Evolutionary conservation across 345 rosid genomes (phyloP).

Genomic region (Capsella bursapastoris): DNA sequence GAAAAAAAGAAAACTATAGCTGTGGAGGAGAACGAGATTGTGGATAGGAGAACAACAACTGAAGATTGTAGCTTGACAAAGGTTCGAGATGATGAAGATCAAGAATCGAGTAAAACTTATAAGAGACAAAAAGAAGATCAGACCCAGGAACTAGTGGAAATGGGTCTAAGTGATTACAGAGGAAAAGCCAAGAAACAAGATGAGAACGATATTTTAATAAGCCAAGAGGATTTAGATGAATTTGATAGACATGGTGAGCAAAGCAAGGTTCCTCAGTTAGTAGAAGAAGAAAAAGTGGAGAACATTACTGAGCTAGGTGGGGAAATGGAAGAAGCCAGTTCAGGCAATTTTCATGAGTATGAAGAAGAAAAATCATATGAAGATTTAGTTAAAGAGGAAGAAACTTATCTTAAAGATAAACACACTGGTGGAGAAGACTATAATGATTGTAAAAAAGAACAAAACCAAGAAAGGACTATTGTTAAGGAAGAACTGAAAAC

Average conservation of each 20-base stretch:
- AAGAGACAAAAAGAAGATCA: constrained; percentile 3
- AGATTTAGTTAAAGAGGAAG: not conserved
- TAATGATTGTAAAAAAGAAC: not conserved
- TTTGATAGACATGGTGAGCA: constrained; percentile 4
- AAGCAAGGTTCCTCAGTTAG: not conserved
- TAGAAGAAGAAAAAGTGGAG: constrained; percentile 15
- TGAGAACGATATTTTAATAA: constrained; percentile 12
- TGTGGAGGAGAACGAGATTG: not conserved
- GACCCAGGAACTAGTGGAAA: constrained; percentile 24
- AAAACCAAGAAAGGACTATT: not conserved
- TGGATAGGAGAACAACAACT: constrained; percentile 2
- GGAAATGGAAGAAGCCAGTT: not conserved
- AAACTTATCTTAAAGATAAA: constrained; percentile 15
- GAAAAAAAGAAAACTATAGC: not conserved
- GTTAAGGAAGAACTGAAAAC: not conserved
- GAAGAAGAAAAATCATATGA: no score
- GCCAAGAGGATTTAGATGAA: constrained; percentile 13
- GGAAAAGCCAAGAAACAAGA: constrained; percentile 24
- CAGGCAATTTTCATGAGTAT: no score
- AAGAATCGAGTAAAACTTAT: constrained; percentile 2
- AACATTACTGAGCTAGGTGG: not conserved
- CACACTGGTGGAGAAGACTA: constrained; percentile 1
- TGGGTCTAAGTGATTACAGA: not conserved
- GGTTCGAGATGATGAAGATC: constrained; percentile 9
- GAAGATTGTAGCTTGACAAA: constrained; percentile 30